A percentile compares a stretch with the other conserved stretches of the same genome.
These are phyloP conservation scores for Nicotiana undulata DNA, from an alignment of 257 asterid species.

Conservation along the genomic window DNA sequence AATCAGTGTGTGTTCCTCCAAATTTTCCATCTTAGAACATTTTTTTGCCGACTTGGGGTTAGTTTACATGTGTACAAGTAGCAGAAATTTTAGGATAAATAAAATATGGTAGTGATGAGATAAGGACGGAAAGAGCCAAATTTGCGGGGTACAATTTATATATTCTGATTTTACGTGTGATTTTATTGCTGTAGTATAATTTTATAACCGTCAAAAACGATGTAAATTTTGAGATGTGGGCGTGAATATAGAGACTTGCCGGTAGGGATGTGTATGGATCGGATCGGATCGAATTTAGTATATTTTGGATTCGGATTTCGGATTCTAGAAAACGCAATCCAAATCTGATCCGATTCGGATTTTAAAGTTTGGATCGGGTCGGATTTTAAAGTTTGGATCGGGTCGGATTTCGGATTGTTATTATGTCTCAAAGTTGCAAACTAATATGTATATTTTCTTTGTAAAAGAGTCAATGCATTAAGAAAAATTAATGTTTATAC, in stretches of 20 bases:
- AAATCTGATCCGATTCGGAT: too few species aligned
- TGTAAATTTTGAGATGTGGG: not conserved
- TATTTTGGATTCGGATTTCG: too few species aligned
- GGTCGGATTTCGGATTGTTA: too few species aligned
- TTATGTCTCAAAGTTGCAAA: too few species aligned
- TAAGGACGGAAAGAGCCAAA: constrained; percentile 20
- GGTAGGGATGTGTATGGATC: not conserved
- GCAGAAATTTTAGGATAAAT: constrained; percentile 21
- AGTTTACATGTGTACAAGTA: not conserved
- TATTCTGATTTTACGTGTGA: not conserved
- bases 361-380: too few species aligned
- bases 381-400: too few species aligned
- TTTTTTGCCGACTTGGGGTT: not conserved
- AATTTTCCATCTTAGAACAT: constrained; percentile 9
- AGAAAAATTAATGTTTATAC: too few species aligned
- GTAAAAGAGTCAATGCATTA: too few species aligned
- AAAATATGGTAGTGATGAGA: constrained; percentile 6
- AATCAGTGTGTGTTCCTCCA: constrained; percentile 23
- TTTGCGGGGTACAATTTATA: not conserved
- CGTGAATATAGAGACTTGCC: not conserved
- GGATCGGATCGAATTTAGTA: too few species aligned
- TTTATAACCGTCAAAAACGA: not conserved
- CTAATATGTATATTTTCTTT: too few species aligned
- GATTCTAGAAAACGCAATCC: too few species aligned
- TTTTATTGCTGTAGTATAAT: not conserved